These are phyloP conservation scores for Russula emetica DNA, from an alignment of 768 basidiomycete genomes.

Conservation along the genomic window DNA sequence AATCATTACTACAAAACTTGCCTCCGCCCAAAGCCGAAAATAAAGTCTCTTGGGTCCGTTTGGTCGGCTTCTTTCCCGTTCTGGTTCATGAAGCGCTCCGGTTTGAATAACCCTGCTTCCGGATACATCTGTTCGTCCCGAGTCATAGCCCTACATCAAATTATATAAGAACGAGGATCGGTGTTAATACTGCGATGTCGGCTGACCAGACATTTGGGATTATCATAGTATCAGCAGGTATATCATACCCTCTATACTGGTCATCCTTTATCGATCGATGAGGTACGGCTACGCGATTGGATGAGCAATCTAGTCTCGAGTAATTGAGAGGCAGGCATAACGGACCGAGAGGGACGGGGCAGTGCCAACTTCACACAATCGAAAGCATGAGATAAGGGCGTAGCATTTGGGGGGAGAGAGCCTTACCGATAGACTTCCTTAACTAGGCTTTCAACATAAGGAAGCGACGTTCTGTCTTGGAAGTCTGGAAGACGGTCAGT, in stretches of 20 bases:
- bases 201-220: constrained; percentile 29
- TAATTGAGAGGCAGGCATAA: not conserved
- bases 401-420: not conserved
- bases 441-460: constrained; percentile 30
- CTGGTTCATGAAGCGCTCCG: constrained; percentile 27
- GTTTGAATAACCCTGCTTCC: constrained; percentile 19
- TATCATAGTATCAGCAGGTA: constrained; percentile 25
- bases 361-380: constrained; percentile 20
- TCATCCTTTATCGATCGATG: constrained; percentile 28
- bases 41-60: constrained; percentile 22
- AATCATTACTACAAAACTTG: not conserved
- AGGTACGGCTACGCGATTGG: constrained; percentile 24
- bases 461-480: constrained; percentile 29
- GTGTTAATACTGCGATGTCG: not conserved
- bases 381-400: not conserved
- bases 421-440: constrained; percentile 29
- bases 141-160: constrained; percentile 27
- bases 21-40: constrained; percentile 29
- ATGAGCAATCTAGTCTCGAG: not conserved
- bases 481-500: constrained; percentile 32
- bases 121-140: constrained; percentile 24
- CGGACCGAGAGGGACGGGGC: constrained; percentile 27
- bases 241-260: constrained; percentile 26
- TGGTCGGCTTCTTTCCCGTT: constrained; percentile 1
- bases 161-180: constrained; percentile 3